phyloP scores from a whole-genome alignment of 768 basidiomycete genomes.

The Lactarius akahatsu region DNA sequence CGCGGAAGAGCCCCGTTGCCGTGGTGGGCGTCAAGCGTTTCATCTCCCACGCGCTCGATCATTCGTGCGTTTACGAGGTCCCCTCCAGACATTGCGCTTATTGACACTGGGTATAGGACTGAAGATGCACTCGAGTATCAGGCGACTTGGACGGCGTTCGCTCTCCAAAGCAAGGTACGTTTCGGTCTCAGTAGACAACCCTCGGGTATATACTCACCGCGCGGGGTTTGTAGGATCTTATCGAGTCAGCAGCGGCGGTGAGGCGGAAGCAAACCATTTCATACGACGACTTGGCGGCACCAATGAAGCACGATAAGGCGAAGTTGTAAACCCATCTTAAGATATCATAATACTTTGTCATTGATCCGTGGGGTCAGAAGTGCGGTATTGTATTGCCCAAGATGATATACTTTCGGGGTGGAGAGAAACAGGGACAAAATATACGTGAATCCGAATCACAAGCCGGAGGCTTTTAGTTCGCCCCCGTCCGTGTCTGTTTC shows the following conservation, averaged over 20 bases:
- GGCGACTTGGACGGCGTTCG: slow-evolving; percentile 50
- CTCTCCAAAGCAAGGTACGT: slow-evolving; percentile 47
- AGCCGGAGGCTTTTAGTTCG: not conserved
- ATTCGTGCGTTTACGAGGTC: slow-evolving; percentile 49
- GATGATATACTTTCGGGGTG: not conserved
- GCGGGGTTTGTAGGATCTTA: slow-evolving; percentile 2
- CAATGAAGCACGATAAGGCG: not conserved
- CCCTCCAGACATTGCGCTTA: not conserved
- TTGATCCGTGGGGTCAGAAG: not conserved
- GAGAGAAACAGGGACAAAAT: not conserved
- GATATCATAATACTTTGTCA: not conserved
- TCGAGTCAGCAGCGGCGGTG: slow-evolving; percentile 7
- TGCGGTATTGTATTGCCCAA: not conserved
- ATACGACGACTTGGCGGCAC: not conserved
- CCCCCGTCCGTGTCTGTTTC: not conserved
- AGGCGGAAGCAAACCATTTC: slow-evolving; percentile 3
- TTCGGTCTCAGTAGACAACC: not conserved
- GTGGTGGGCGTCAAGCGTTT: slow-evolving; percentile 75
- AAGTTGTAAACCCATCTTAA: not conserved
- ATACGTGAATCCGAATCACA: no score
- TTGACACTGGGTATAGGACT: slow-evolving; percentile 31
- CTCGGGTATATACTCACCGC: not conserved
- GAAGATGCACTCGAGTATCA: slow-evolving; percentile 57
- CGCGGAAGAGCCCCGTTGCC: slow-evolving; percentile 77
- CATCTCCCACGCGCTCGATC: slow-evolving; percentile 74